Base-by-base conservation (phyloP, 768 basidiomycete species). In the Hygrophoropsis aurantiaca region DNA sequence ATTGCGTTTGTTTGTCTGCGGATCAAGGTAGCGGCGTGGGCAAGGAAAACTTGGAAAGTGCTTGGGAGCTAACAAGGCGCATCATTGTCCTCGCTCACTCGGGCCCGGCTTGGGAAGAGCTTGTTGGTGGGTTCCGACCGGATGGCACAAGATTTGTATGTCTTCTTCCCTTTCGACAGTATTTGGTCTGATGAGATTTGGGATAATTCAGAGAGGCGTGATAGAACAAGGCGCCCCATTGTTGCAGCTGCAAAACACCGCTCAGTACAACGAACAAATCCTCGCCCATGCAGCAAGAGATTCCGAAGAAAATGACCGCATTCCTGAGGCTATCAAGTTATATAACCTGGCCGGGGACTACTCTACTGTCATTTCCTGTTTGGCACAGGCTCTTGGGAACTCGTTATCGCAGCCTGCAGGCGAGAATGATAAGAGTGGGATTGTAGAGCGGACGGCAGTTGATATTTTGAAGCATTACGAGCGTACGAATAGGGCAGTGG, bases 331-430 rank as follows among this genome's bases (percentile, higher is more conserved):
- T 3, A 93, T 98, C 71, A 92, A 94, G 62, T 73, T 99, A 36
- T 97, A 93, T 71, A 94, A 97, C 68, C 82, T 97, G 30, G 94
- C 94, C 1, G 90, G 90, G 26, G 89, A 94, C 53, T 93, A 94
- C 62, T 70, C 79, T 11, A 91, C 90, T 20, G 95, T 98, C 45
- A 81, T 97, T 34, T 76, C 82, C 6, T 90, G 90, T 44, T 85
- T 98, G 27, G 91, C 92, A 11, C 82, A 84, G 46, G 90, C 91
- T 2, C 76, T 99, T 2, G 92, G 94, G 13, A 87, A 85, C 59
- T 86, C 89, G 0, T 75, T 97, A 40, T 74, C 84, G 2, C 78
- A 87, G 54, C 81, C 85, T 0, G 61, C 63, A 39, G 61, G 66
- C 41, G 69, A 78, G 49, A 67, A 58, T 19, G 84, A 85, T 57